Percentiles rank a stretch among this genome's conserved stretches.
Evolutionary conservation across 2,329 filamentous ascomycete genomes (phyloP).

Genomic region (Elsinoe ampelina): DNA sequence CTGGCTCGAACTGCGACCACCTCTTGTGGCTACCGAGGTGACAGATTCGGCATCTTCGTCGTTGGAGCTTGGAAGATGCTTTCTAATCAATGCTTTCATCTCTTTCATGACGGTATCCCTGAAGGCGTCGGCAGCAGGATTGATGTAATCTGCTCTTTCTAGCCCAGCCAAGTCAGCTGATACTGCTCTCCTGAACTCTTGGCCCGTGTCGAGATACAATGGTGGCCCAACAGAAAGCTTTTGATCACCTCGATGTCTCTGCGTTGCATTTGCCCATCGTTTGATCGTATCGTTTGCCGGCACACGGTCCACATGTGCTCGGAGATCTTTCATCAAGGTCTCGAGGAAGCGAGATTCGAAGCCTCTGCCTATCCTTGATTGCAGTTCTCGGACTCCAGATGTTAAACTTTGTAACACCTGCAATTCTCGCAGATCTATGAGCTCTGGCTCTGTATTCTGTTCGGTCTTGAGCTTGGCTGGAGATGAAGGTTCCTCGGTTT

Average conservation of each 20-base stretch:
- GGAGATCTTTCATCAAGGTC: conserved; percentile 68
- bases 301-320: conserved; percentile 67
- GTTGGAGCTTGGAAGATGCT: conserved; percentile 79
- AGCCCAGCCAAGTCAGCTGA: conserved; percentile 65
- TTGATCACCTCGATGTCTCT: conserved; percentile 59
- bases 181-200: conserved; percentile 61
- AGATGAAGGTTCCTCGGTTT: conserved; percentile 29
- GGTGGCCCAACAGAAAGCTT: conserved; percentile 60
- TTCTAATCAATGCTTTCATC: conserved; percentile 73
- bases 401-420: conserved; percentile 72
- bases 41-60: conserved; percentile 81
- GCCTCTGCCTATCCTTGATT: conserved; percentile 72
- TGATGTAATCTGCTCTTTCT: conserved; percentile 70
- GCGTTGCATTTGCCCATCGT: conserved; percentile 72
- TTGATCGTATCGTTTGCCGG: conserved; percentile 65
- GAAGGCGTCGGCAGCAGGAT: conserved; percentile 72
- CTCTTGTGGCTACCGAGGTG: conserved; percentile 57
- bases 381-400: conserved; percentile 64
- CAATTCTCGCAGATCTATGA: conserved; percentile 63
- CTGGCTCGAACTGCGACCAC: conserved; percentile 59
- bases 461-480: conserved; percentile 20
- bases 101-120: conserved; percentile 77
- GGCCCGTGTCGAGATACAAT: conserved; percentile 65
- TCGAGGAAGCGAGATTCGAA: conserved; percentile 76
- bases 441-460: conserved; percentile 21